Conservation (phyloP, 805 yeast genomes). For the Monosporozyma solicola region DNA sequence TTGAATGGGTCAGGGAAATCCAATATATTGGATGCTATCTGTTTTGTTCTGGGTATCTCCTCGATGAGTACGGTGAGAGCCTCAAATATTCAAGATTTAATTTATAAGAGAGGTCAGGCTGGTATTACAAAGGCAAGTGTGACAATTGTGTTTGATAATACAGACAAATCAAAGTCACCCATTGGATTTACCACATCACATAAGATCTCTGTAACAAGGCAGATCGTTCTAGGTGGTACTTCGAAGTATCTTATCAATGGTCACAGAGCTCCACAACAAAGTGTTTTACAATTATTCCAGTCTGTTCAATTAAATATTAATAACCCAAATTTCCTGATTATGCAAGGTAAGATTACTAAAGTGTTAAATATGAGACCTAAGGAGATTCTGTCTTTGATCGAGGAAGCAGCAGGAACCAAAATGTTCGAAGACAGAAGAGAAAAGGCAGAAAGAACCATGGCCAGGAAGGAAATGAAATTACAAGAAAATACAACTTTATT, state of each 20-base stretch:
- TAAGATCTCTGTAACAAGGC: constrained; percentile 85
- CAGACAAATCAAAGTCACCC: constrained; percentile 68
- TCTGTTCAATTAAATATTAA: constrained; percentile 92
- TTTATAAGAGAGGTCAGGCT: constrained; percentile 95
- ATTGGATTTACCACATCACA: constrained; percentile 73
- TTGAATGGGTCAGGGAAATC: constrained; percentile 97
- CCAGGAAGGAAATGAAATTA: constrained; percentile 79
- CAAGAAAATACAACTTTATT: constrained; percentile 65
- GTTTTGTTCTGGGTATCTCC: constrained; percentile 95
- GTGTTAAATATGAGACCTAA: constrained; percentile 93
- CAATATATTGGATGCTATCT: constrained; percentile 90
- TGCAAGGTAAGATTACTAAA: constrained; percentile 98
- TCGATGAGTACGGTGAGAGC: constrained; percentile 95
- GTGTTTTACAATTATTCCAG: constrained; percentile 83
- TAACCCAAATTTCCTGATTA: constrained; percentile 92
- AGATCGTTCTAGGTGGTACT: constrained; percentile 81
- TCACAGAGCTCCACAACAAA: constrained; percentile 90
- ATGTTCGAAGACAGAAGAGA: constrained; percentile 91
- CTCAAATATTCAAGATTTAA: constrained; percentile 82
- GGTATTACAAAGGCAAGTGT: constrained; percentile 97
- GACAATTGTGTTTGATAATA: constrained; percentile 87
- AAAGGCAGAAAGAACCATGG: constrained; percentile 85
- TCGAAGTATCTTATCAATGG: constrained; percentile 92
- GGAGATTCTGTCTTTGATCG: constrained; percentile 82
- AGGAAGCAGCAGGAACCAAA: constrained; percentile 97